These are phyloP conservation scores for Seiridium cupressi DNA, from an alignment of 2,329 filamentous ascomycete species.

Conservation along the genomic window DNA sequence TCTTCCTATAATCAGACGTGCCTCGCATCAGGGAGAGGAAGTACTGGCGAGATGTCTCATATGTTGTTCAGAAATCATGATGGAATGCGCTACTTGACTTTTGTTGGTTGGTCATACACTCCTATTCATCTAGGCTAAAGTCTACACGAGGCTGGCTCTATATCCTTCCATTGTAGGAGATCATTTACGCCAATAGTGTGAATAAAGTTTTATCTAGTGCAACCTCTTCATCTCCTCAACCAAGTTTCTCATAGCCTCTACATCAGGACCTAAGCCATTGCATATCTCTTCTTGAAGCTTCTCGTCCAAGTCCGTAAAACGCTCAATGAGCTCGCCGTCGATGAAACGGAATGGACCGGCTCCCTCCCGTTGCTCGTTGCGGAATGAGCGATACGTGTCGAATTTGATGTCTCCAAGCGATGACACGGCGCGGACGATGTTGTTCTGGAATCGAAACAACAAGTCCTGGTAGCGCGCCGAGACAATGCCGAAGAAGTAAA, in stretches of 20 bases:
- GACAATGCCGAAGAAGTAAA: conserved; percentile 87
- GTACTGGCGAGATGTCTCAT: too few relatives aligned
- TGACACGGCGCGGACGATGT: conserved; percentile 64
- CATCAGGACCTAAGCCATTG: conserved; percentile 55
- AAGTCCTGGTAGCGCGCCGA: conserved; percentile 70
- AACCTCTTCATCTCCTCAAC: conserved; percentile 63
- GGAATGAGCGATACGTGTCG: conserved; percentile 77
- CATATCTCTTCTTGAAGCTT: conserved; percentile 52
- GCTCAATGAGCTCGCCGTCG: conserved; percentile 87
- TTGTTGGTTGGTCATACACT: too few relatives aligned
- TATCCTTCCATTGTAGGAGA: not conserved
- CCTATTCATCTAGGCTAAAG: not conserved
- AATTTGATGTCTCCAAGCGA: conserved; percentile 76
- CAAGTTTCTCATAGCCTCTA: conserved; percentile 61
- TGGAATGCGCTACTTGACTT: too few relatives aligned
- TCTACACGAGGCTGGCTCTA: not conserved
- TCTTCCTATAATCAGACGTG: too few relatives aligned
- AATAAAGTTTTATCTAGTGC: conserved; percentile 39
- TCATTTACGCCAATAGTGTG: not conserved
- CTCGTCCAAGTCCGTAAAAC: conserved; percentile 72
- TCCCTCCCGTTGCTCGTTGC: conserved; percentile 66
- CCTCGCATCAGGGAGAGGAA: too few relatives aligned
- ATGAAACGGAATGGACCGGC: conserved; percentile 84
- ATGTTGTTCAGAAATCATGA: too few relatives aligned
- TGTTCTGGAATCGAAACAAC: conserved; percentile 76